A percentile compares a stretch with the other conserved stretches of the same genome.
These are phyloP conservation scores for Rhodomyrtus psidioides DNA, from an alignment of 441 rosid genomes.

Conservation along the genomic window DNA sequence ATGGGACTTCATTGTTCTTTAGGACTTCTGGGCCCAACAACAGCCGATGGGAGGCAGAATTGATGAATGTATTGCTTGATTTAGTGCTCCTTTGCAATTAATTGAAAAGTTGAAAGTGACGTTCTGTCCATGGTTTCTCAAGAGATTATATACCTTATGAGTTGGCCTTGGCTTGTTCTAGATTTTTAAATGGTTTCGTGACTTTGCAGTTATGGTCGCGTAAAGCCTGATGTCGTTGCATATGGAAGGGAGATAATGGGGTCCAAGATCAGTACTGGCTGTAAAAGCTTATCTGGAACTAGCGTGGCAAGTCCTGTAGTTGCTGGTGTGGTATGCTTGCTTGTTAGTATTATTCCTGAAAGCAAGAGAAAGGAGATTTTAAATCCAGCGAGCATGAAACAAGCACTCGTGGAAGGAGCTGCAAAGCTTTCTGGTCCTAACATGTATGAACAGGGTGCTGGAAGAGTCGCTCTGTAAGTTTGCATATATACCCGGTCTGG, in stretches of 20 bases:
- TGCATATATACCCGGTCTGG: not conserved
- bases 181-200: not conserved
- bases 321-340: conserved; percentile 97
- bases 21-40: not conserved
- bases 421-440: conserved; percentile 94
- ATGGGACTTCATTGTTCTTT: not conserved
- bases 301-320: conserved; percentile 99
- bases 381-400: conserved; percentile 99
- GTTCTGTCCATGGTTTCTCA: not conserved
- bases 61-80: not conserved
- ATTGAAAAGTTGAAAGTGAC: not conserved
- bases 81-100: not conserved
- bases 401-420: conserved; percentile 97
- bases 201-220: conserved; percentile 74
- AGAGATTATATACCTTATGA: not conserved
- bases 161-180: not conserved
- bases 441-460: conserved; percentile 98
- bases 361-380: conserved; percentile 52
- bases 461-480: conserved; percentile 94
- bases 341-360: conserved; percentile 85
- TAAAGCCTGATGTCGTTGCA: conserved; percentile 97
- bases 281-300: conserved; percentile 97
- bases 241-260: conserved; percentile 98
- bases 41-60: not conserved
- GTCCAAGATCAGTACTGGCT: conserved; percentile 93